phyloP scores from a whole-genome alignment of 1,284 basidiomycete species.

The Pseudozyma sp. region DNA sequence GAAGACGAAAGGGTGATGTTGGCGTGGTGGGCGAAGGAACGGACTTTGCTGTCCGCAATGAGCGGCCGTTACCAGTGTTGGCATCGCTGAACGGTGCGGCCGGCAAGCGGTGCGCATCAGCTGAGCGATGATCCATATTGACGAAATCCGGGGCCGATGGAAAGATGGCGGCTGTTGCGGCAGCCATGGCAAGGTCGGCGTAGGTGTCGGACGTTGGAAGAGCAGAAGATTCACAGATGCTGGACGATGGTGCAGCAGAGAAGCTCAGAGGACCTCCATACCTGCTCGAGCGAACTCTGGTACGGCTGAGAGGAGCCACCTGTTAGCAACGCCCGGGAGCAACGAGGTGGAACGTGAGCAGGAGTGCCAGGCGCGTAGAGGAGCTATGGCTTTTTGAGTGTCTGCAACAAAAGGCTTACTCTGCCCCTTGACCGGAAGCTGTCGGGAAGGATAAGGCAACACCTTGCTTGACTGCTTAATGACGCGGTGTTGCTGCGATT shows the following conservation, averaged over 20 bases:
- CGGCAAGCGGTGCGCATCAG: conserved; percentile 27
- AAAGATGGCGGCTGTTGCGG: conserved; percentile 36
- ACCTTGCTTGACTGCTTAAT: not conserved
- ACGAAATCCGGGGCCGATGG: conserved; percentile 35
- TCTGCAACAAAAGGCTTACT: not conserved
- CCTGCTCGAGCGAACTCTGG: conserved; percentile 6
- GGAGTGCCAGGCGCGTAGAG: too few species aligned
- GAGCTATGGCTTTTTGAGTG: not conserved
- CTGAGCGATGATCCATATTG: conserved; percentile 33
- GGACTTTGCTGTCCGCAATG: conserved; percentile 28
- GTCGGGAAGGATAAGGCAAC: conserved; percentile 1
- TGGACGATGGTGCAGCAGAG: conserved; percentile 4
- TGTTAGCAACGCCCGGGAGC: too few species aligned
- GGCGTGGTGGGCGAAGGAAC: conserved; percentile 33
- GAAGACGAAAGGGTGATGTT: conserved; percentile 21
- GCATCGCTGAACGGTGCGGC: conserved; percentile 14
- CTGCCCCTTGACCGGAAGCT: not conserved
- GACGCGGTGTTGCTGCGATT: conserved; percentile 14
- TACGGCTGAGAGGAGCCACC: not conserved
- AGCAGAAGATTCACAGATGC: not conserved
- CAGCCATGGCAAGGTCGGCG: conserved; percentile 30
- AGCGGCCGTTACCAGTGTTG: conserved; percentile 4
- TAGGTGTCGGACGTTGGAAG: not conserved
- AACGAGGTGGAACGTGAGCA: not conserved
- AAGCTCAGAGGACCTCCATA: conserved; percentile 23